Conservation (phyloP, 345 rosid species). For the Citrus sinensis region DVS_A1.0 CM039167.1:19878001-19878500, state of each 20-base stretch:
- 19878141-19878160: slow-evolving; percentile 9
- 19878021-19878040: neutral
- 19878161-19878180: neutral
- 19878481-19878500: no score
- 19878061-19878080: neutral
- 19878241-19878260: neutral
- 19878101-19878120: neutral
- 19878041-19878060: neutral
- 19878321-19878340: slow-evolving; percentile 3
- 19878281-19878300: slow-evolving; percentile 8
- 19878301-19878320: slow-evolving; percentile 3
- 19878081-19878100: neutral
- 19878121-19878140: neutral
- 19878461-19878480: no score
- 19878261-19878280: slow-evolving; percentile 9
- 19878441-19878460: neutral
- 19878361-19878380: neutral
- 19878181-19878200: neutral
- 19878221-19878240: neutral
- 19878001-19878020: neutral
- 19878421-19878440: neutral
- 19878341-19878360: neutral
- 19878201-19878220: neutral
- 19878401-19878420: neutral
- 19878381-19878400: neutral